These are phyloP conservation scores for Pythium inflatum DNA, from an alignment of 352 stramenopile genomes.

Conservation along the genomic window DNA sequence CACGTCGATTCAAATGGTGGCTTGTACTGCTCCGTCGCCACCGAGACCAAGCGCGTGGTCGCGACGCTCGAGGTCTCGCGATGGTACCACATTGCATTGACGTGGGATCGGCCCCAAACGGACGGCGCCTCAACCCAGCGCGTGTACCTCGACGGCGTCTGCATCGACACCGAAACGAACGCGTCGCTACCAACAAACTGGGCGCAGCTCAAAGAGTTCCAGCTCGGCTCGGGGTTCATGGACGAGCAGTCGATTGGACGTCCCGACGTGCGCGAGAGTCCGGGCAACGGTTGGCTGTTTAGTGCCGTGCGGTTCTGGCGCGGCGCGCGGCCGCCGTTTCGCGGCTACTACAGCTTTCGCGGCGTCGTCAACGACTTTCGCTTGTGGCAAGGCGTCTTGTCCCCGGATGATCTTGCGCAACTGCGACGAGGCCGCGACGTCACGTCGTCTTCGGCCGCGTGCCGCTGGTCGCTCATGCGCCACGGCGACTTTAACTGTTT, in stretches of 20 bases:
- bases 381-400: background rate
- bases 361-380: background rate
- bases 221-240: conserved; percentile 1
- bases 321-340: too few species aligned
- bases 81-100: background rate
- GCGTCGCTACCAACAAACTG: background rate
- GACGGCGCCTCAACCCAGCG: background rate
- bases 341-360: background rate
- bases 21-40: conserved; percentile 1
- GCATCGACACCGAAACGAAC: background rate
- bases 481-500: too few species aligned
- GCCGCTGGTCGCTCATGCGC: too few species aligned
- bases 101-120: too few species aligned
- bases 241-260: background rate
- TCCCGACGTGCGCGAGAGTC: too few species aligned
- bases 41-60: background rate
- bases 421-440: background rate
- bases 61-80: conserved; percentile 1
- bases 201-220: background rate
- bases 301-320: too few species aligned
- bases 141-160: conserved; percentile 3
- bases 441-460: too few species aligned
- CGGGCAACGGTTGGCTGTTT: too few species aligned
- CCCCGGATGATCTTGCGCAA: background rate
- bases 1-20: background rate